Percentiles rank a stretch among this genome's conserved stretches.
phyloP scores from a whole-genome alignment of 352 stramenopile genomes.

The Thraustochytrium sp. region DNA sequence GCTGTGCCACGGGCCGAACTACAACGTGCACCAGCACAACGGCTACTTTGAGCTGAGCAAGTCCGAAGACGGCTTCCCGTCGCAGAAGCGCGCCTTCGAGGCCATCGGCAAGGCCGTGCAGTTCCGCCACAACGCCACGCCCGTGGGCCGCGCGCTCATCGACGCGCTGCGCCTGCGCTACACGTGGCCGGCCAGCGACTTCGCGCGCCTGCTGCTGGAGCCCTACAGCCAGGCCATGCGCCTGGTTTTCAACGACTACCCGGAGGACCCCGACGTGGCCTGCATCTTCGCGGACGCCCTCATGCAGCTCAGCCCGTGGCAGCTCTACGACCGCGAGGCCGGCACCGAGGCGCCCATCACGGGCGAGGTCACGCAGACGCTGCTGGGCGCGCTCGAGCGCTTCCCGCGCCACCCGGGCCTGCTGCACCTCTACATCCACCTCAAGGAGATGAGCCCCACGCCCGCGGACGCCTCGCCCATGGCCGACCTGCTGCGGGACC shows the following conservation, averaged over 20 bases:
- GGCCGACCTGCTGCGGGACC: conserved; percentile 53
- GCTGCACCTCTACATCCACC: conserved; percentile 64
- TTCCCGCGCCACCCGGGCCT: conserved; percentile 60
- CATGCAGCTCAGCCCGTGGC: conserved; percentile 64
- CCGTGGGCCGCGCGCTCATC: conserved; percentile 5
- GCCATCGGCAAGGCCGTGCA: conserved; percentile 15
- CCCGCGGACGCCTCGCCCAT: conserved; percentile 55
- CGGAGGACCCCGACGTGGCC: conserved; percentile 58
- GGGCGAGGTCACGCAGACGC: conserved; percentile 54
- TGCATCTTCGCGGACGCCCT: conserved; percentile 62
- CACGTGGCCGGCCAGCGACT: conserved; percentile 20
- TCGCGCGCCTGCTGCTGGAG: conserved; percentile 13
- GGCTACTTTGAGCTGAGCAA: conserved; percentile 45
- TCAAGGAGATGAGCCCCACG: conserved; percentile 61
- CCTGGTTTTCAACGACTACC: conserved; percentile 56
- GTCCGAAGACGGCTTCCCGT: background rate
- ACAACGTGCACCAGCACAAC: conserved; percentile 47
- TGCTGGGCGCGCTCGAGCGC: conserved; percentile 54
- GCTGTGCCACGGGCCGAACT: conserved; percentile 46
- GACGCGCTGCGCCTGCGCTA: background rate
- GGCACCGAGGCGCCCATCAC: conserved; percentile 54
- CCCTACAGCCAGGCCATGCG: conserved; percentile 58
- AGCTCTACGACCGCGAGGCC: conserved; percentile 61
- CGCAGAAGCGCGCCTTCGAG: conserved; percentile 9
- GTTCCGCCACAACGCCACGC: background rate